These are phyloP conservation scores for Whalleya microplaca DNA, from an alignment of 2,329 filamentous ascomycete species.

Conservation along the genomic window DNA sequence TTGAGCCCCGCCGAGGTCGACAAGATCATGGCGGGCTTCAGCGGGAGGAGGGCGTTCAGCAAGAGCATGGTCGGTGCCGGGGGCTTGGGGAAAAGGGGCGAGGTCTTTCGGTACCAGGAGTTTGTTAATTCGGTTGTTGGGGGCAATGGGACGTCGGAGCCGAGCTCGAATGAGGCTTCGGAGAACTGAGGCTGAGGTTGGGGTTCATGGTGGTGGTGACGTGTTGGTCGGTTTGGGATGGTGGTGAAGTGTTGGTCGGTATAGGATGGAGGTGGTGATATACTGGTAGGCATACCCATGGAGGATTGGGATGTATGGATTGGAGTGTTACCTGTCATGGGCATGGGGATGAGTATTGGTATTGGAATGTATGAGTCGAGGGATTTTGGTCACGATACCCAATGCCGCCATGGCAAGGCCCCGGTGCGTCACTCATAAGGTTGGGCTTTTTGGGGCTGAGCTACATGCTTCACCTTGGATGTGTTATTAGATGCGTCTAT, in stretches of 20 bases:
- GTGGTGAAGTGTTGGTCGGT: not conserved
- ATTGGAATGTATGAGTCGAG: too few relatives aligned
- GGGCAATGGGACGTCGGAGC: conserved; percentile 42
- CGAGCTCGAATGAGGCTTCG: conserved; percentile 36
- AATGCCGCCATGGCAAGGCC: too few relatives aligned
- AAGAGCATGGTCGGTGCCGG: conserved; percentile 51
- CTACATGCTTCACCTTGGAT: too few relatives aligned
- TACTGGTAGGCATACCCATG: too few relatives aligned
- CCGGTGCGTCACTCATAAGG: too few relatives aligned
- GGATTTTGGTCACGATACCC: too few relatives aligned
- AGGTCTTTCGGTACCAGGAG: conserved; percentile 92
- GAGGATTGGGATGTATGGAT: too few relatives aligned
- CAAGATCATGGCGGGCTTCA: conserved; percentile 84
- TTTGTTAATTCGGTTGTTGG: conserved; percentile 77
- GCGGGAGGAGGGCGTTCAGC: conserved; percentile 80
- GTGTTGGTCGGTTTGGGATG: not conserved
- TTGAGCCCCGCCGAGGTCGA: conserved; percentile 79
- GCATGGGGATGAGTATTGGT: too few relatives aligned
- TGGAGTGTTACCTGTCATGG: too few relatives aligned
- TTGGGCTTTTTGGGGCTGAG: too few relatives aligned
- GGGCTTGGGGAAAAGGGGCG: conserved; percentile 52
- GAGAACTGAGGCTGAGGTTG: conserved; percentile 40
- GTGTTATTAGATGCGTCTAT: too few relatives aligned
- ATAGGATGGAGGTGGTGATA: too few relatives aligned
- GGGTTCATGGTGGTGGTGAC: not conserved